Percentiles rank a stretch among this genome's conserved stretches.
phyloP scores from a whole-genome alignment of 768 basidiomycete species.

The Lanmaoa rubissima region DNA sequence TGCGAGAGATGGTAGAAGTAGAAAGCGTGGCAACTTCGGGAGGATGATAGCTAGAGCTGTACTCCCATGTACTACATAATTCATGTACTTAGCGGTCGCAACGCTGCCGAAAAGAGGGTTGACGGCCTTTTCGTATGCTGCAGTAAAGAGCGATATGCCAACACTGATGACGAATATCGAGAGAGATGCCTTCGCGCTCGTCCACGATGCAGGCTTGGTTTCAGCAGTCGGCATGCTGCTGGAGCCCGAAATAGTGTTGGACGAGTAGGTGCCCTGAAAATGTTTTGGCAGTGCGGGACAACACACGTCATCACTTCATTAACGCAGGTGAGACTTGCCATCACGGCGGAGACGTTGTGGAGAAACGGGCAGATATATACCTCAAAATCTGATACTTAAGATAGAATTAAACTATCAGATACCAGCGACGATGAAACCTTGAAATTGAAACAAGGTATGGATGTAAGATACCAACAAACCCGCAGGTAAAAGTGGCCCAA shows the following conservation, averaged over 20 bases:
- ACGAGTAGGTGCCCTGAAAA: neutral
- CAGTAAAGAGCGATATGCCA: slow-evolving; percentile 55
- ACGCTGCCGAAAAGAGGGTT: slow-evolving; percentile 66
- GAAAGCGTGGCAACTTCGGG: slow-evolving; percentile 27
- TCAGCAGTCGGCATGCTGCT: slow-evolving; percentile 8
- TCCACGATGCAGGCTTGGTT: slow-evolving; percentile 7
- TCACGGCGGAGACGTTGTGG: neutral
- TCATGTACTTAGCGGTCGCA: slow-evolving; percentile 51
- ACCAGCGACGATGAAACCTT: neutral
- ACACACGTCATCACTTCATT: neutral
- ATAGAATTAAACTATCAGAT: neutral
- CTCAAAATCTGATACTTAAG: neutral
- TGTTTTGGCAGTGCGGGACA: neutral
- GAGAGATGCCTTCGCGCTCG: slow-evolving; percentile 17
- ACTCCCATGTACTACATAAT: slow-evolving; percentile 37
- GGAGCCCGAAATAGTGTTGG: neutral
- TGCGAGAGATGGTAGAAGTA: slow-evolving; percentile 35
- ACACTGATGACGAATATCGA: slow-evolving; percentile 29
- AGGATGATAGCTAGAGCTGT: slow-evolving; percentile 35
- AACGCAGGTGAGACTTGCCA: neutral
- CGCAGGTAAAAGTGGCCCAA: neutral
- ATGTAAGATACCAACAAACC: neutral
- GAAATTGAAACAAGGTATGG: neutral
- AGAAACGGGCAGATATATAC: neutral
- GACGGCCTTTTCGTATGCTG: slow-evolving; percentile 62